phyloP scores from a whole-genome alignment of 2,329 filamentous ascomycete genomes.

The Penicillium verrucosum region DNA sequence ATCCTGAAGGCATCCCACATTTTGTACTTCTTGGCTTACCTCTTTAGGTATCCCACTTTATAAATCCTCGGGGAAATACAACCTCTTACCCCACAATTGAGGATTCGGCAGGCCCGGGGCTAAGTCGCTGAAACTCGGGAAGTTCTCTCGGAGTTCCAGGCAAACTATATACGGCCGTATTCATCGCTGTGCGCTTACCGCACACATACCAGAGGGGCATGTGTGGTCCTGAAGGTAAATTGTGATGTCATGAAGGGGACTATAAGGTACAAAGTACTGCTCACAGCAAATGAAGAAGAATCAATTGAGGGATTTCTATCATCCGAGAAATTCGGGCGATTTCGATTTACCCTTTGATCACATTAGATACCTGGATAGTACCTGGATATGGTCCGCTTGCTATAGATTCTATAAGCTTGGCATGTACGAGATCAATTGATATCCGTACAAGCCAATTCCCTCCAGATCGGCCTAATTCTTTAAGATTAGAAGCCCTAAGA shows the following conservation, averaged over 20 bases:
- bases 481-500: no score
- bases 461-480: no score
- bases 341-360: background rate
- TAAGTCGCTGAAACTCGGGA: slow-evolving; percentile 9
- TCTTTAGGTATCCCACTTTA: background rate
- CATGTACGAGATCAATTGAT: no score
- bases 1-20: background rate
- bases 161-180: background rate
- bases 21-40: background rate
- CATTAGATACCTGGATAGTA: no score
- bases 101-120: background rate
- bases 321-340: background rate
- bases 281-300: background rate
- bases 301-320: background rate
- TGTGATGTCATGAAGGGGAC: background rate
- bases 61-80: slow-evolving; percentile 15
- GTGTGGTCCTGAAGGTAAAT: background rate
- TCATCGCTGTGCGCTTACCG: background rate
- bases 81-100: background rate
- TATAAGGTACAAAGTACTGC: background rate
- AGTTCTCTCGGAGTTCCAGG: background rate
- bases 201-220: background rate
- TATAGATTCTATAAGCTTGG: no score
- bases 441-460: no score
- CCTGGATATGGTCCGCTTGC: no score